Base-by-base conservation (phyloP, 2,329 filamentous ascomycete genomes). In the Ascocoryne sarcoides region DNA sequence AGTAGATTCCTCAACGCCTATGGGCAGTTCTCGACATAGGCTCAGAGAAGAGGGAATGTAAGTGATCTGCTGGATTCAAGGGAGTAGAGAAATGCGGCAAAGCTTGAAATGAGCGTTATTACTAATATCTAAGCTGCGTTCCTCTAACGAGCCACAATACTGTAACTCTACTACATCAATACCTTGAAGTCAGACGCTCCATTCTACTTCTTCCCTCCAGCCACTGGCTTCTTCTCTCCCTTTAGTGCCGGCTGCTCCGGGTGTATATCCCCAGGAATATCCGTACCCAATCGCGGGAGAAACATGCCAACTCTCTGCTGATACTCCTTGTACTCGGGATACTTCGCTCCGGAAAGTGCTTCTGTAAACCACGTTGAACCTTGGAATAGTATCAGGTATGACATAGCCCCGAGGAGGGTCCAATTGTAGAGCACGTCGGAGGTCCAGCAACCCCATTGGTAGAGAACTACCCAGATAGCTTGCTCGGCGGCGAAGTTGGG, bases 401-500 rank as follows among this genome's bases (percentile, higher is more conserved):
- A 68, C 4, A 81, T 56, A 0, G 81, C 72, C 7, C 90, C 92
- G 8, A 76, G 60, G 36, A 75, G 76, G 1, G 84, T 79, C 86
- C 89, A 98, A 62, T 83, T 90, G 59, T 81, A 80, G 31, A 81
- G 68, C 2, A 71, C 77, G 40, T 79, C 73, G 21, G 81, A 84
- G 40, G 79, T 74, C 58, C 77, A 82, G 62, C 84, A 90, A 50
- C 75, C 78, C 92, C 90, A 98, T 56, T 86, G 76, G 62, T 96
- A 96, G 38, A 96, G 64, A 7, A 79, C 67, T 39, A 94, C 71
- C 92, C 92, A 98, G 54, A 96, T 79, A 20, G 79, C 70, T 65
- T 96, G 92, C 64, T 98, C 92, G 4, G 85, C 86, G 4, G 84
- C 78, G 58, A 96, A 98, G 62, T 98, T 98, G 35, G 92, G 92